A percentile compares a stretch with the other conserved stretches of the same genome.
phyloP scores from a whole-genome alignment of 2,329 filamentous ascomycete species.

The Verticillium nubilum region DNA sequence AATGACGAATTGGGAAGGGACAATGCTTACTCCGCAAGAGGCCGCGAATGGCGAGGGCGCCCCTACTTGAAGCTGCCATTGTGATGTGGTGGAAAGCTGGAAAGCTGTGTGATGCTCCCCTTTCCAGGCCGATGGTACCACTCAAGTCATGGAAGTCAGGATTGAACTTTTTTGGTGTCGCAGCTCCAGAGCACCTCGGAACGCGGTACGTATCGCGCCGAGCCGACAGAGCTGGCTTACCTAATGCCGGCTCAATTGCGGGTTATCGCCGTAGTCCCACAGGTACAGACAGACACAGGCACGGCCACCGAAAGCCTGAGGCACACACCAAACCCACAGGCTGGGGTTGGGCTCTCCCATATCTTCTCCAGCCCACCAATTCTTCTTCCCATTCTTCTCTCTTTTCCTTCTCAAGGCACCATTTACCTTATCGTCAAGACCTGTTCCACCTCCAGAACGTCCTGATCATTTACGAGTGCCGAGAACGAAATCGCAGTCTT shows the following conservation, averaged over 20 bases:
- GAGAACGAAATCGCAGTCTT: constrained; percentile 77
- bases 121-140: constrained; percentile 1
- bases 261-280: background rate
- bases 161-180: constrained; percentile 22
- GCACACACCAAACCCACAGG: background rate
- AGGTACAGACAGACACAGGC: background rate
- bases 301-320: background rate
- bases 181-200: constrained; percentile 1
- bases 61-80: constrained; percentile 55
- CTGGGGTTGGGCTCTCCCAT: background rate
- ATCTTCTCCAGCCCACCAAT: constrained; percentile 8
- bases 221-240: constrained; percentile 16
- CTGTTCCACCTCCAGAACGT: constrained; percentile 63
- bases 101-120: background rate
- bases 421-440: constrained; percentile 94
- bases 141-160: background rate
- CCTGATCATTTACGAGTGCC: constrained; percentile 91
- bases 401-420: constrained; percentile 55
- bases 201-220: constrained; percentile 19
- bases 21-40: constrained; percentile 43
- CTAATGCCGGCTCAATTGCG: constrained; percentile 3
- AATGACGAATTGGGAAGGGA: background rate
- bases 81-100: constrained; percentile 10
- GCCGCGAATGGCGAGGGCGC: constrained; percentile 41
- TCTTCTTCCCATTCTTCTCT: constrained; percentile 15